These are phyloP conservation scores for Wickerhamiella dianesei DNA, from an alignment of 805 yeast genomes.

Conservation along the genomic window DNA sequence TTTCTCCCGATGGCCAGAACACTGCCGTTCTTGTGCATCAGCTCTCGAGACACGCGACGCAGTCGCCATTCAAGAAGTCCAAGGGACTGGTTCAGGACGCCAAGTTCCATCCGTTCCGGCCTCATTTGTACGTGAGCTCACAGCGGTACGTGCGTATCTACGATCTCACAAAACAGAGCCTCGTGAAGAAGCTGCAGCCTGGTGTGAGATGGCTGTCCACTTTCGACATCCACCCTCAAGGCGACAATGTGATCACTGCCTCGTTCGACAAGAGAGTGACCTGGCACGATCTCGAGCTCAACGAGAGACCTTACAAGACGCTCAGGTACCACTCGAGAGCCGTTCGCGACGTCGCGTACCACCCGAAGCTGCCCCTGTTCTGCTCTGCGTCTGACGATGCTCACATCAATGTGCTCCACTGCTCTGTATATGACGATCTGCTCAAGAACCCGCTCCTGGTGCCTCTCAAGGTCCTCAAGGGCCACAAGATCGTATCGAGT, in stretches of 20 bases:
- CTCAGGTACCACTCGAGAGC: constrained; percentile 91
- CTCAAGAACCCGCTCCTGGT: constrained; percentile 93
- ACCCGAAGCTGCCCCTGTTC: constrained; percentile 76
- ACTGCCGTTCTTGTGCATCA: constrained; percentile 89
- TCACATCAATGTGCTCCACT: constrained; percentile 83
- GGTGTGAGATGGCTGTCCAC: constrained; percentile 92
- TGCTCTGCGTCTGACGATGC: constrained; percentile 96
- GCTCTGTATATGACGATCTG: constrained; percentile 87
- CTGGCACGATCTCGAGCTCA: constrained; percentile 93
- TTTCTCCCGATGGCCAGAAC: constrained; percentile 86
- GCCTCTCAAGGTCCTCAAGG: constrained; percentile 85
- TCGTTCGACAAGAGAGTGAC: constrained; percentile 89
- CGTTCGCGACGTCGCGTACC: constrained; percentile 77
- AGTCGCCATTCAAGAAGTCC: constrained; percentile 86
- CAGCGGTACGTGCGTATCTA: constrained; percentile 86
- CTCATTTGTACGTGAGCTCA: constrained; percentile 84
- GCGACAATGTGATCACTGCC: constrained; percentile 84
- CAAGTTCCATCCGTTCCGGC: constrained; percentile 91
- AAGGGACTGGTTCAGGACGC: constrained; percentile 94
- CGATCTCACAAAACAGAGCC: constrained; percentile 72
- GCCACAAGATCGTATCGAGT: constrained; percentile 67
- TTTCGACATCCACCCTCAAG: constrained; percentile 90
- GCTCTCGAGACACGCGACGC: constrained; percentile 83
- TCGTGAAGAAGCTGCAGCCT: constrained; percentile 76
- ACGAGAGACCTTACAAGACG: constrained; percentile 85